Conservation (phyloP, 1,284 basidiomycete genomes). For the Rhodotorula mucilaginosa region DNA sequence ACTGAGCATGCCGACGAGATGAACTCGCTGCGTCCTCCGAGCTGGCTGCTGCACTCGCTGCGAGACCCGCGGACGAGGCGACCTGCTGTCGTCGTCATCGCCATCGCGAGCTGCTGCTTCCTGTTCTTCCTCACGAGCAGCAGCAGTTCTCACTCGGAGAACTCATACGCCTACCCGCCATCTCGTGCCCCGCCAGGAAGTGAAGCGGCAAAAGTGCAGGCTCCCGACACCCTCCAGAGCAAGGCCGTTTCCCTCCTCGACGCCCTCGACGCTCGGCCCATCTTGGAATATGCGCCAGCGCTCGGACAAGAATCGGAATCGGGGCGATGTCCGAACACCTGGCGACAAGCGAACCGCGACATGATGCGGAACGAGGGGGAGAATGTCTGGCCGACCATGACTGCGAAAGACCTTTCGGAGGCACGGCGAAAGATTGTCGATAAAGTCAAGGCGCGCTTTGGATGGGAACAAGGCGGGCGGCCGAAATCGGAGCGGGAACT, state of each 20-base stretch:
- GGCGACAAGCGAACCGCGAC: constrained; percentile 50
- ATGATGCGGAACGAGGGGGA: constrained; percentile 47
- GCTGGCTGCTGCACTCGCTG: background rate
- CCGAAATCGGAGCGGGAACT: constrained; percentile 39
- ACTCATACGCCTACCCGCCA: background rate
- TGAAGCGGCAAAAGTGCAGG: background rate
- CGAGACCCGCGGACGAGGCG: background rate
- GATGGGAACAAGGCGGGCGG: background rate
- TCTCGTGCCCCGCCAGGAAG: background rate
- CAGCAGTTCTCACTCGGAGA: background rate
- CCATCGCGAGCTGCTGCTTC: background rate
- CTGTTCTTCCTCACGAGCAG: background rate
- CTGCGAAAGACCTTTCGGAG: constrained; percentile 43
- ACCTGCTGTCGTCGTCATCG: background rate
- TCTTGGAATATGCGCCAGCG: constrained; percentile 1
- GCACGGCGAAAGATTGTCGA: constrained; percentile 48
- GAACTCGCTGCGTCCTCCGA: background rate
- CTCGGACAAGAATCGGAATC: background rate
- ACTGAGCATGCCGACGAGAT: background rate
- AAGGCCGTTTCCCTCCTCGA: background rate
- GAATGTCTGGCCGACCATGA: constrained; percentile 48
- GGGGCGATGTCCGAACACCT: constrained; percentile 17
- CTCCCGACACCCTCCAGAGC: background rate
- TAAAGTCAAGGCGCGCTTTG: constrained; percentile 44
- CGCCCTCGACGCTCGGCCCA: background rate